Evolutionary conservation across 2,329 filamentous ascomycete genomes (phyloP), one percentile per base, ranked within the genome.

Genomic region (Westerdykella aurantiaca): DNA sequence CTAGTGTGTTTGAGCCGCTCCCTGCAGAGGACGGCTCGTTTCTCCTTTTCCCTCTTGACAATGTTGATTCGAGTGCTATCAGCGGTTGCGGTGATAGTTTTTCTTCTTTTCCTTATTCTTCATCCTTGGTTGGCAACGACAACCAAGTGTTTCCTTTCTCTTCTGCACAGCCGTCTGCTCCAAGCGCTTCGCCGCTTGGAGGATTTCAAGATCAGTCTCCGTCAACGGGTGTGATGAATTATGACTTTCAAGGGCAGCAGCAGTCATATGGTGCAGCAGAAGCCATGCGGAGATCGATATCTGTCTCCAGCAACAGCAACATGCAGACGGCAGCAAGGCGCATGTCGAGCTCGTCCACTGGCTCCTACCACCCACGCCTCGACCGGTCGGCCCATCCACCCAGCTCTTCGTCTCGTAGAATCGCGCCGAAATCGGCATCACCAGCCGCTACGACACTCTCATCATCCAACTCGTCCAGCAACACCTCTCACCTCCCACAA

Each of bases 251-350:
- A 40, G 48, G 53, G 45, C 47, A 56, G 45, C 42, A 56, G 39
- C 47, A 55, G 58, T 52, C 58, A 62, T 49, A 57, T 35, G n/a
- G 5, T 61, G 60, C 64, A 58, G 64, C 65, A 53, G 62, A 69
- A 58, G 72, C 77, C 60, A 77, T 78, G 74, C 69, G 69, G 58
- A 69, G 69, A 59, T 73, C 73, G 50, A 55, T 69, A 56, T 78
- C 75, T 46, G 47, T 49, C 41, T 59, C 56, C 5, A 60, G 53
- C 45, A 58, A 57, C 46, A 61, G 60, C 42, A 21, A 6, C 18
- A 21, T 21, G 69, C 70, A 50, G 75, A 74, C 59, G 64, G 74
- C 73, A 44, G 67, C 67, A 49, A 18, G n/a, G n/a, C 33, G n/a
- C 33, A 29, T 12, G 11, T 9, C 33, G 9, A 35, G 13, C 33